Percentiles rank a stretch among this genome's conserved stretches.
Conservation (phyloP, 441 rosid genomes). For the Pelargonium exstipulatum region DNA sequence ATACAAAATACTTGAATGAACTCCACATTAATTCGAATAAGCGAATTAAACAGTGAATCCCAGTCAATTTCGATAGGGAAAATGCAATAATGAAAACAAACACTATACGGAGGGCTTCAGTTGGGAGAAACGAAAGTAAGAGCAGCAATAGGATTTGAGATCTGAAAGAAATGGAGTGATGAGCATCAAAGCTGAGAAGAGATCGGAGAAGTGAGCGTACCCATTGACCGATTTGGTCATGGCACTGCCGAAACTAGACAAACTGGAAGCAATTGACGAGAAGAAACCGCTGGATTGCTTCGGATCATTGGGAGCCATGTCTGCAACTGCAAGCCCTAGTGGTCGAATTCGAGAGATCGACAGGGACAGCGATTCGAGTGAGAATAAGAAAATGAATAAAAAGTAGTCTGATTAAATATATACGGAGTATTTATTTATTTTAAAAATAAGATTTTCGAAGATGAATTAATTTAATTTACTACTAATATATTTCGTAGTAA, state of each 20-base stretch:
- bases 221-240: constrained; percentile 90
- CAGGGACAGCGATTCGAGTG: background rate
- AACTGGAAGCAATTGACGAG: constrained; percentile 59
- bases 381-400: background rate
- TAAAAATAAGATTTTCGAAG: background rate
- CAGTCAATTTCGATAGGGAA: no score
- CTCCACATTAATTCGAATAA: background rate
- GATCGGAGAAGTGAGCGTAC: constrained; percentile 26
- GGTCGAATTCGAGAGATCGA: background rate
- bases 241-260: constrained; percentile 57
- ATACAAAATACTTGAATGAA: background rate
- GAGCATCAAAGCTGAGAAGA: background rate
- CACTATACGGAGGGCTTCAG: background rate
- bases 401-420: background rate
- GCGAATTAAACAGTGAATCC: background rate
- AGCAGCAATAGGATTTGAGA: background rate
- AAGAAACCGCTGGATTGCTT: constrained; percentile 64
- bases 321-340: constrained; percentile 12
- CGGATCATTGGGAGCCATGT: constrained; percentile 68
- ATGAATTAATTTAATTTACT: background rate
- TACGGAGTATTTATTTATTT: background rate
- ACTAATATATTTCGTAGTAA: no score
- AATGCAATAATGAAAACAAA: background rate
- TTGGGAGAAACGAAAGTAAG: background rate
- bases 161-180: background rate